Percentiles rank a stretch among this genome's conserved stretches.
Conservation (phyloP, 192 early-diverging fungal species). For the Ramicandelaber brevisporus region DNA sequence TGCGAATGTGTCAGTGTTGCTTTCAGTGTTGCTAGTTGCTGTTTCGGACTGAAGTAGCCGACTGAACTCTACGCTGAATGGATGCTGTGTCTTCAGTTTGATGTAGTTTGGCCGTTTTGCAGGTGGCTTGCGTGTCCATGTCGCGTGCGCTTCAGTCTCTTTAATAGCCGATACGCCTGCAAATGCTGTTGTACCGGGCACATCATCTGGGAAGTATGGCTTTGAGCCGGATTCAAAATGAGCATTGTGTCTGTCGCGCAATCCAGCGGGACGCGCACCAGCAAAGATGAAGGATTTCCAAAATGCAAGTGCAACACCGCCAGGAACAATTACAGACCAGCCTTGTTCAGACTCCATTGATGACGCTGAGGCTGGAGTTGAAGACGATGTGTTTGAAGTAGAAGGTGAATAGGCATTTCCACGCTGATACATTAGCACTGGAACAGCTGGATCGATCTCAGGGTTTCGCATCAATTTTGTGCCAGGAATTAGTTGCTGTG, state of each 20-base stretch:
- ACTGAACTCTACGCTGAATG: too few species aligned
- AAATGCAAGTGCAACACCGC: slow-evolving; percentile 61
- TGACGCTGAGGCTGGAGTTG: slow-evolving; percentile 3
- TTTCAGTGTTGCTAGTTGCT: too few species aligned
- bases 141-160: too few species aligned
- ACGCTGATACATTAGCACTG: slow-evolving; percentile 24
- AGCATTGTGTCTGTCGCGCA: slow-evolving; percentile 37
- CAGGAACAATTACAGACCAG: slow-evolving; percentile 59
- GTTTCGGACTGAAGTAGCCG: too few species aligned
- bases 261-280: slow-evolving; percentile 55
- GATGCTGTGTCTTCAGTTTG: too few species aligned
- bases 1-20: too few species aligned
- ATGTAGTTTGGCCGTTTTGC: too few species aligned
- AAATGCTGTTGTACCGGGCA: slow-evolving; percentile 46
- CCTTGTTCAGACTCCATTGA: slow-evolving; percentile 29
- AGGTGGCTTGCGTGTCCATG: too few species aligned
- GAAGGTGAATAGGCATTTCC: too few species aligned
- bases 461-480: slow-evolving; percentile 22
- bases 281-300: slow-evolving; percentile 77
- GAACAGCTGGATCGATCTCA: slow-evolving; percentile 31
- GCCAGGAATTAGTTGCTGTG: slow-evolving; percentile 42
- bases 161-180: too few species aligned
- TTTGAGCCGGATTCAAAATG: slow-evolving; percentile 55
- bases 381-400: slow-evolving; percentile 2
- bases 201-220: slow-evolving; percentile 64